Evolutionary conservation across 306 rosid genomes (phyloP), one percentile per base, ranked within the genome.

Genomic region (Clitoria ternatea): DNA sequence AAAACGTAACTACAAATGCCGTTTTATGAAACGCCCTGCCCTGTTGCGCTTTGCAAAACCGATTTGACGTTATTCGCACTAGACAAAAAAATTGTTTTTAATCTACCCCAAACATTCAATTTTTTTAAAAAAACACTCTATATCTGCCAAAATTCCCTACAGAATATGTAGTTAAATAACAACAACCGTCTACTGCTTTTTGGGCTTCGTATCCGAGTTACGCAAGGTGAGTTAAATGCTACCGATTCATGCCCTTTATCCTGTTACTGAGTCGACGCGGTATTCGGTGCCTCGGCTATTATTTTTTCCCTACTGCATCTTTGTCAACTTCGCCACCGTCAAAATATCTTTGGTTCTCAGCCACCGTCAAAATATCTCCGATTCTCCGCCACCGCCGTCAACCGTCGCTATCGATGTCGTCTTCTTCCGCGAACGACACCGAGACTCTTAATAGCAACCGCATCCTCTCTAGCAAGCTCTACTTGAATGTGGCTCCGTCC

Each of bases 381-480:
- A 2, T 9, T 5, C 27, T 74, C 54, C 35, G 7, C 62, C 17
- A 37, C 19, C 33, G 30, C 32, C 52, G 66, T 19, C 61, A 44
- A 40, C 36, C 67, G 30, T 5, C 55, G 61, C n/a, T 26, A 2
- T 7, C 62, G 30, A 92, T 90, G 97, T 82, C 96, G 2, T 81
- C 88, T 17, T 66, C 90, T 60, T 62, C 87, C 10, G 50, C 33
- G 6, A 74, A 73, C 77, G 86, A 80, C 39, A 47, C 15, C 76
- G 87, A 80, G 53, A 37, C 18, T 20, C 86, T 44, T 29, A 69
- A 81, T 11, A 90, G 88, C 75, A 69, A 52, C 73, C 97, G 90
- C 29, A 87, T 93, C 69, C 88, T 88, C 85, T 88, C 89, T 4
- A 90, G 85, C 91, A 87, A 82, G 79, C 97, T 93, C 54, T 88